Conservation (phyloP, 208 protist genomes). For the Vickermania ingenoplastis region DNA sequence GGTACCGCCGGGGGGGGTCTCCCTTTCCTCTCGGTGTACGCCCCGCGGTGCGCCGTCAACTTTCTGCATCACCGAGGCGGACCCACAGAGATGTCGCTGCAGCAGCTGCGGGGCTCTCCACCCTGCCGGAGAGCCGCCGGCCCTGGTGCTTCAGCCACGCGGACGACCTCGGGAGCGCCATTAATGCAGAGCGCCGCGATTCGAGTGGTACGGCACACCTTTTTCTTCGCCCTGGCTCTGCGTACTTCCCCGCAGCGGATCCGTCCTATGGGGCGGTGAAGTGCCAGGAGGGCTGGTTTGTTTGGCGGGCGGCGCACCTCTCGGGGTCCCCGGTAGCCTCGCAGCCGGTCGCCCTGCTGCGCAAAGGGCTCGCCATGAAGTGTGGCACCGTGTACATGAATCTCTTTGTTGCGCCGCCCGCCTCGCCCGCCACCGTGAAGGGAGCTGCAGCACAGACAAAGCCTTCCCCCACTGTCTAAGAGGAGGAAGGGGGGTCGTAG, state of each 20-base stretch:
- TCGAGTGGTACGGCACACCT: no score
- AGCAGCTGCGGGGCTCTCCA: no score
- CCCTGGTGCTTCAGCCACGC: background rate
- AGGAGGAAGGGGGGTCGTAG: background rate
- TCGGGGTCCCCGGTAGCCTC: constrained; percentile 29
- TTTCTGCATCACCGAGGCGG: no score
- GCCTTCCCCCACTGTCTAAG: constrained; percentile 7
- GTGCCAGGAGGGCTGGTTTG: constrained; percentile 68
- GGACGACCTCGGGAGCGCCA: background rate
- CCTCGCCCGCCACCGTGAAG: background rate
- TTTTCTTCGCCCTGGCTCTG: constrained; percentile 59
- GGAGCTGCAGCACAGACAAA: background rate
- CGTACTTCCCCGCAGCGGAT: constrained; percentile 59
- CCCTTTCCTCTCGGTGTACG: no score
- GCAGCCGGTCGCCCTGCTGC: constrained; percentile 55
- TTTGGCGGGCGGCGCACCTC: constrained; percentile 60
- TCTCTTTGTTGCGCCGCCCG: constrained; percentile 58
- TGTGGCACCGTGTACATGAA: constrained; percentile 54
- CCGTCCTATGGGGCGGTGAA: constrained; percentile 60
- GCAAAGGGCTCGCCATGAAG: constrained; percentile 82
- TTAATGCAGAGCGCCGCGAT: no score
- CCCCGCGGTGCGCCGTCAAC: no score
- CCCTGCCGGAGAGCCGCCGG: background rate
- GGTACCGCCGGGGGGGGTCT: background rate
- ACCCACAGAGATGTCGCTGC: no score